Base-by-base conservation (phyloP, 2,329 filamentous ascomycete genomes). In the Triangularia setosa region DNA sequence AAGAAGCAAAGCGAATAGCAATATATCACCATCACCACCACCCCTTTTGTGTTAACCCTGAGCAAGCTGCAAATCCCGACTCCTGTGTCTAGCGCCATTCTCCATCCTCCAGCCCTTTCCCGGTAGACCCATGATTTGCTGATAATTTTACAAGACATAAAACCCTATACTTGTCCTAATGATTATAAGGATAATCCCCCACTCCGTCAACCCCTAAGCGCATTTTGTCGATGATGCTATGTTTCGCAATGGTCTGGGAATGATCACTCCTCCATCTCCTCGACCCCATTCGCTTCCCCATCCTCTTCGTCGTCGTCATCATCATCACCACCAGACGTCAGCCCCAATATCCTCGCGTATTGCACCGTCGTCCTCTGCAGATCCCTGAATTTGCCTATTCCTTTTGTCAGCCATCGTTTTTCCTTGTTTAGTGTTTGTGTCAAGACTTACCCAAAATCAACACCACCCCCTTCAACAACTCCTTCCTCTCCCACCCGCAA, bases 321-420 rank as follows among this genome's bases (percentile, higher is more conserved):
- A 11, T 78, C 75, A n/a, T 80, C 79, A 21, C 80, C 79, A 55
- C 82, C 80, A 5, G 80, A 69, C 6, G 81, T 83, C 40, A 91
- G 80, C 63, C 90, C 90, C 23, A 96, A 80, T n/a, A 93, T 80
- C 68, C 91, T 87, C 12, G 94, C 94, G 75, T 98, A 98, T 67
- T 96, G 94, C 25, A 97, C 91, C n/a, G 92, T 97, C 52, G 97
- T 85, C 25, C 95, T 86, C 76, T 99, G 95, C 28, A 99, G 82
- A 74, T 98, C 96, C 63, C 95, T 89, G 78, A 95, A 94, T 87
- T 98, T 98, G 65, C 92, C 93, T 96, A 33, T n/a, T 33, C 14
- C 24, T 5, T 55, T 18, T 14, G 12, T 55, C 6, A 28, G 23
- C 12, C 44, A 24, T 24, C 44, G 8, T 28, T 28, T 28, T 28